A percentile compares a stretch with the other conserved stretches of the same genome.
These are phyloP conservation scores for Ustilago lituana DNA, from an alignment of 1,284 basidiomycete species.

Conservation along the genomic window DNA sequence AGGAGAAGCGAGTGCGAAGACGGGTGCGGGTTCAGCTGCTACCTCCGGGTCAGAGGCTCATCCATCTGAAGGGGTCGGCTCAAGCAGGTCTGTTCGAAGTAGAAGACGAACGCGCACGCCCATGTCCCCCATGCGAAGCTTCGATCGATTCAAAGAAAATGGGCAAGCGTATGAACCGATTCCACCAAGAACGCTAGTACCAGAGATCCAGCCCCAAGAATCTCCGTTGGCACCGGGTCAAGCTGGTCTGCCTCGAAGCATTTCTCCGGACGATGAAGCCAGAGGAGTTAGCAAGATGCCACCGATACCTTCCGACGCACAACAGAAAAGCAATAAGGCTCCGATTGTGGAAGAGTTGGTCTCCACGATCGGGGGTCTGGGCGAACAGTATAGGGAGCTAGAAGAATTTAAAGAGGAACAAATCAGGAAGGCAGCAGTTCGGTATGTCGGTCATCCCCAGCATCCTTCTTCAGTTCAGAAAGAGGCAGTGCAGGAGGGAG, in stretches of 20 bases:
- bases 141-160: neutral
- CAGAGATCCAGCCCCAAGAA: constrained; percentile 1
- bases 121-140: neutral
- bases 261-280: neutral
- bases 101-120: neutral
- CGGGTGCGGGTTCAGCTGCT: neutral
- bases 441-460: constrained; percentile 26
- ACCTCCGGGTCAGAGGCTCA: neutral
- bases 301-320: too few species aligned
- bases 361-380: constrained; percentile 5
- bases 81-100: neutral
- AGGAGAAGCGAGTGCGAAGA: neutral
- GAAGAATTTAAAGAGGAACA: constrained; percentile 13
- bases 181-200: neutral
- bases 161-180: neutral
- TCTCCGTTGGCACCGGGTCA: neutral
- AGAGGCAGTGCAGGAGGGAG: neutral
- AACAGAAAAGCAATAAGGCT: neutral
- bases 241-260: neutral
- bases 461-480: neutral
- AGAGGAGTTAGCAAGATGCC: too few species aligned
- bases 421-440: constrained; percentile 13
- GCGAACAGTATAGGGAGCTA: neutral
- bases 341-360: neutral
- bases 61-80: neutral